A percentile compares a stretch with the other conserved stretches of the same genome.
Evolutionary conservation across 129 eudicot genomes (phyloP).

Genomic region (Heracleum sosnowskyi): DNA sequence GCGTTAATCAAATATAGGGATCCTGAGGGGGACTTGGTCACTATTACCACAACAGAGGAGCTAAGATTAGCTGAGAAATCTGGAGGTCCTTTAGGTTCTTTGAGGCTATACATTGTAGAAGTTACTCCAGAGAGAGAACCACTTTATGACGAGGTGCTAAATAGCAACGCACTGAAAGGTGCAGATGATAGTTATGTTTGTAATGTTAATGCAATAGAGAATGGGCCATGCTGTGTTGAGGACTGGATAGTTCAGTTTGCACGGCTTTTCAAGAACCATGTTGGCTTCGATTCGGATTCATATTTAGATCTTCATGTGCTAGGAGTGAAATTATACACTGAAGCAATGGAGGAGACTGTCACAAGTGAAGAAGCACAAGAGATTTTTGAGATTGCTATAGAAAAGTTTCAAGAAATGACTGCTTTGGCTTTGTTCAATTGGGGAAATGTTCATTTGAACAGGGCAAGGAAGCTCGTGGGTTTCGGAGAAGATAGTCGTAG

Average conservation of each 20-base stretch:
- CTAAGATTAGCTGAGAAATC: conserved; percentile 64
- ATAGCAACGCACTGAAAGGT: conserved; percentile 16
- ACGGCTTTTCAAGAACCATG: conserved; percentile 76
- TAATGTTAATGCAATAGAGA: conserved; percentile 18
- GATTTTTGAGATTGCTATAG: conserved; percentile 58
- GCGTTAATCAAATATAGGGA: conserved; percentile 78
- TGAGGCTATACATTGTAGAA: conserved; percentile 58
- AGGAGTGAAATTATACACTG: conserved; percentile 71
- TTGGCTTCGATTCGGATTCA: conserved; percentile 77
- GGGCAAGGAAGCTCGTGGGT: conserved; percentile 52
- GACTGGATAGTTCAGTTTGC: conserved; percentile 89
- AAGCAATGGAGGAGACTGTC: conserved; percentile 82
- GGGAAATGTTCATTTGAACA: conserved; percentile 92
- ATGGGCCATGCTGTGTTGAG: conserved; percentile 50
- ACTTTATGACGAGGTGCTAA: conserved; percentile 29
- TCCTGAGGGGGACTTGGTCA: conserved; percentile 79
- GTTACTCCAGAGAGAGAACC: conserved; percentile 80
- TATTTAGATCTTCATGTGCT: conserved; percentile 84
- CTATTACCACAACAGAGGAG: conserved; percentile 70
- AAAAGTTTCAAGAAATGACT: conserved; percentile 82
- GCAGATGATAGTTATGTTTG: conserved; percentile 12
- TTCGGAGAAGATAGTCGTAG: conserved; percentile 43
- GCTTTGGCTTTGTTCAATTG: conserved; percentile 80
- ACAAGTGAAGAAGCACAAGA: conserved; percentile 62
- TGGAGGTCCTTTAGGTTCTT: conserved; percentile 43